Evolutionary conservation across 2,329 filamentous ascomycete species (phyloP).

Genomic region (Cladophialophora exuberans): DNA sequence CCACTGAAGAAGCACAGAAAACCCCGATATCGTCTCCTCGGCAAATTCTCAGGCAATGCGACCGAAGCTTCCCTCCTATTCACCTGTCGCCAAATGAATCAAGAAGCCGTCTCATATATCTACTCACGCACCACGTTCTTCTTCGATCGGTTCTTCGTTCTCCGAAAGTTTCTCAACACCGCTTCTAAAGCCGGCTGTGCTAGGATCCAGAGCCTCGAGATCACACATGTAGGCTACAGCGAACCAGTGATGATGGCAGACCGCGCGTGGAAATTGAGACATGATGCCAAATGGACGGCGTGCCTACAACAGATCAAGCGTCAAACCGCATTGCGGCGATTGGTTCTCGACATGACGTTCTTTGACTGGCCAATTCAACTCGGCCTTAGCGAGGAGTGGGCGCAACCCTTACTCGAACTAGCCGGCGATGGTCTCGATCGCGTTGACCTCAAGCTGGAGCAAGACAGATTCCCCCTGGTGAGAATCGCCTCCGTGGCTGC

Average conservation of each 20-base stretch:
- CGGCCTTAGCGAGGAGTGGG: slow-evolving; percentile 23
- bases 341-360: slow-evolving; percentile 28
- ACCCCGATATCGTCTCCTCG: slow-evolving; percentile 25
- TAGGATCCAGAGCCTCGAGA: slow-evolving; percentile 38
- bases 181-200: slow-evolving; percentile 49
- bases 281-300: slow-evolving; percentile 31
- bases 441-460: slow-evolving; percentile 25
- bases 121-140: slow-evolving; percentile 33
- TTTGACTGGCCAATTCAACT: slow-evolving; percentile 33
- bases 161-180: slow-evolving; percentile 45
- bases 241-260: slow-evolving; percentile 29
- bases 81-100: slow-evolving; percentile 31
- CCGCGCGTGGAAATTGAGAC: slow-evolving; percentile 26
- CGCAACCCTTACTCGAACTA: slow-evolving; percentile 23
- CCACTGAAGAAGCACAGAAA: slow-evolving; percentile 19
- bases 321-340: slow-evolving; percentile 18
- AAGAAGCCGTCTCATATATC: slow-evolving; percentile 29
- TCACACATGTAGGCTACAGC: slow-evolving; percentile 29
- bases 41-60: slow-evolving; percentile 6
- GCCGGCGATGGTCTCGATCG: slow-evolving; percentile 23
- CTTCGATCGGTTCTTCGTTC: slow-evolving; percentile 31
- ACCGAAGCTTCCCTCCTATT: slow-evolving; percentile 25
- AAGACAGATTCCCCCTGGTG: slow-evolving; percentile 26
- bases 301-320: slow-evolving; percentile 21
- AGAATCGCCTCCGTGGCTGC: slow-evolving; percentile 14